phyloP scores from a whole-genome alignment of 805 yeast genomes.

The Candida insectorum region DNA sequence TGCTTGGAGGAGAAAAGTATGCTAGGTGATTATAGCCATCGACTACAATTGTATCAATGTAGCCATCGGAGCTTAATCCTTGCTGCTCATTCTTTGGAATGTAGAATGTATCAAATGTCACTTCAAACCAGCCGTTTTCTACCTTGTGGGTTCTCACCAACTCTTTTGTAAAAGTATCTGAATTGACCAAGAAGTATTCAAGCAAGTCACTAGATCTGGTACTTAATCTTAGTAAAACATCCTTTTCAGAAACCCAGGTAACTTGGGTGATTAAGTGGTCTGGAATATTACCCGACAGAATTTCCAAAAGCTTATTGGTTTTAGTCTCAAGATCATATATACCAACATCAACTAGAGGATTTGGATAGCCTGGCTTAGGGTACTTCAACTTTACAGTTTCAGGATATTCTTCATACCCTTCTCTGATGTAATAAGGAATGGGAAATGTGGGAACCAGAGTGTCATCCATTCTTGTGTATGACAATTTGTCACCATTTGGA shows the following conservation, averaged over 20 bases:
- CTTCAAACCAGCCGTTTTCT: constrained; percentile 60
- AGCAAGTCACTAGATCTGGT: constrained; percentile 59
- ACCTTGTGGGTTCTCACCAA: constrained; percentile 46
- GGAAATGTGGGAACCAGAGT: constrained; percentile 50
- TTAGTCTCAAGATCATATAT: constrained; percentile 35
- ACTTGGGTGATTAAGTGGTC: constrained; percentile 56
- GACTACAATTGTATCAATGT: constrained; percentile 69
- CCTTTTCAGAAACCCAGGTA: constrained; percentile 51
- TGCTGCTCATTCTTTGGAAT: constrained; percentile 33
- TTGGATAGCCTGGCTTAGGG: constrained; percentile 69
- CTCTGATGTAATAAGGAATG: constrained; percentile 48
- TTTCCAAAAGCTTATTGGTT: constrained; percentile 12
- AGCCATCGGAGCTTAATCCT: constrained; percentile 51
- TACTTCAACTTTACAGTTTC: constrained; percentile 47
- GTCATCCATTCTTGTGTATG: constrained; percentile 58
- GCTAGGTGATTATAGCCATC: constrained; percentile 75
- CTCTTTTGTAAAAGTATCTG: constrained; percentile 17
- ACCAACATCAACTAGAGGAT: constrained; percentile 52
- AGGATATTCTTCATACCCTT: constrained; percentile 44
- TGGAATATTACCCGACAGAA: constrained; percentile 20
- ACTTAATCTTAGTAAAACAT: constrained; percentile 54
- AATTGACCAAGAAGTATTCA: constrained; percentile 46
- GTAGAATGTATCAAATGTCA: constrained; percentile 27
- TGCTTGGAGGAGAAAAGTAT: constrained; percentile 67
- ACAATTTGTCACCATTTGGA: constrained; percentile 53